phyloP scores from a whole-genome alignment of 2,329 filamentous ascomycete genomes.

The Sporothrix schenckii region DNA sequence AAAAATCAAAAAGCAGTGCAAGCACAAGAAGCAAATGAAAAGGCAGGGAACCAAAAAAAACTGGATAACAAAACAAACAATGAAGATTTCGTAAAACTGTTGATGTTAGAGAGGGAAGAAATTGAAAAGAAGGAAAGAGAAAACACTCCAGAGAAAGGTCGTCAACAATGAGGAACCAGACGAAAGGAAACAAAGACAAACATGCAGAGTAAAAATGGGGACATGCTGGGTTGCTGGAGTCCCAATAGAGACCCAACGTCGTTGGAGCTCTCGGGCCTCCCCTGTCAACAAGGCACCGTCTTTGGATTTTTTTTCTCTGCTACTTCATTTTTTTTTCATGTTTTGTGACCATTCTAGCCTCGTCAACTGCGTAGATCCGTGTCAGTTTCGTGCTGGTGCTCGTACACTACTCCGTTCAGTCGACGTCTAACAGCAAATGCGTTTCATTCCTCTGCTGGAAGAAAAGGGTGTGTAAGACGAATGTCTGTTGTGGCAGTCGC shows the following conservation, averaged over 20 bases:
- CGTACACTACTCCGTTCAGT: conserved; percentile 15
- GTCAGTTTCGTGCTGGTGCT: neutral
- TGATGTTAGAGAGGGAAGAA: conserved; percentile 1
- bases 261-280: conserved; percentile 23
- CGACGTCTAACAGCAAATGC: conserved; percentile 11
- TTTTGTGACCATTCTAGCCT: neutral
- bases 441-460: neutral
- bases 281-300: conserved; percentile 10
- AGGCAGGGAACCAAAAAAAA: conserved; percentile 19
- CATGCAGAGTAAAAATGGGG: conserved; percentile 19
- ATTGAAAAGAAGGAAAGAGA: neutral
- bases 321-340: conserved; percentile 33
- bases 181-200: conserved; percentile 16
- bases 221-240: conserved; percentile 9
- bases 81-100: conserved; percentile 16
- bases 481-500: conserved; percentile 16
- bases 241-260: conserved; percentile 17
- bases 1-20: conserved; percentile 15
- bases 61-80: conserved; percentile 19
- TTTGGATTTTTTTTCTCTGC: conserved; percentile 41
- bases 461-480: neutral
- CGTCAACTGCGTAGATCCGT: neutral
- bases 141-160: neutral
- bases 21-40: conserved; percentile 14
- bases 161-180: neutral